These are phyloP conservation scores for Monosporascus sp. DNA, from an alignment of 2,329 filamentous ascomycete species.

Conservation along the genomic window DNA sequence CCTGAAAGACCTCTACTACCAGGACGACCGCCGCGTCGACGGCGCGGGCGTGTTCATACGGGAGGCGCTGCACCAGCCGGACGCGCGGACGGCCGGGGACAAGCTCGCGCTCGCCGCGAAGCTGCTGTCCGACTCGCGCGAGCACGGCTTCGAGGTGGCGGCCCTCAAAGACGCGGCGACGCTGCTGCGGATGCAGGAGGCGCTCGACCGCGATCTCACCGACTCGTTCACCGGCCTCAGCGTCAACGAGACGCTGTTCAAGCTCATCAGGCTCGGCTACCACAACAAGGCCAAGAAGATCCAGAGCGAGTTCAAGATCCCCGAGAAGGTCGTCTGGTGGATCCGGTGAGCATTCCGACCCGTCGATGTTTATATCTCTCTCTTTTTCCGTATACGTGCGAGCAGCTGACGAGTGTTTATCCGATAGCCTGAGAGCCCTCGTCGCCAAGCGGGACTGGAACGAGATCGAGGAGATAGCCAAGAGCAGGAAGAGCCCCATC, in stretches of 20 bases:
- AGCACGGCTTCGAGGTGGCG: slow-evolving; percentile 67
- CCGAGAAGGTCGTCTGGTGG: slow-evolving; percentile 90
- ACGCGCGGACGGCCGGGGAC: slow-evolving; percentile 66
- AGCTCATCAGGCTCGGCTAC: slow-evolving; percentile 76
- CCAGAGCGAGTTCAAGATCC: slow-evolving; percentile 86
- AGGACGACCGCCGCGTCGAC: slow-evolving; percentile 86
- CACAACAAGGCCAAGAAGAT: slow-evolving; percentile 81
- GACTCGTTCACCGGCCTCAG: slow-evolving; percentile 75
- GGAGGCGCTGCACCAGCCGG: slow-evolving; percentile 72
- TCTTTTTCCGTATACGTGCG: slow-evolving; percentile 2
- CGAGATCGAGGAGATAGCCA: slow-evolving; percentile 81
- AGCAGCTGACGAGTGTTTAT: slow-evolving; percentile 2
- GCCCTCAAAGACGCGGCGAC: slow-evolving; percentile 74
- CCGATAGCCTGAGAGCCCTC: slow-evolving; percentile 70
- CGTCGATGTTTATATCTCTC: not conserved
- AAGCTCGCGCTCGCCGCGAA: slow-evolving; percentile 86
- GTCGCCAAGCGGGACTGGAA: slow-evolving; percentile 88
- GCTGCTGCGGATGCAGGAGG: slow-evolving; percentile 79
- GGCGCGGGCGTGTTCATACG: slow-evolving; percentile 82
- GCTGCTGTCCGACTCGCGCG: slow-evolving; percentile 76
- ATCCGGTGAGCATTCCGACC: slow-evolving; percentile 43
- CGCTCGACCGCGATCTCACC: slow-evolving; percentile 77
- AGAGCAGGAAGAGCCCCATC: slow-evolving; percentile 80
- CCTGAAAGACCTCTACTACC: slow-evolving; percentile 94
- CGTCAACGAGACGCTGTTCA: slow-evolving; percentile 88